These are phyloP conservation scores for Apiotrichum brassicae DNA, from an alignment of 1,284 basidiomycete species.

Conservation along the genomic window DNA sequence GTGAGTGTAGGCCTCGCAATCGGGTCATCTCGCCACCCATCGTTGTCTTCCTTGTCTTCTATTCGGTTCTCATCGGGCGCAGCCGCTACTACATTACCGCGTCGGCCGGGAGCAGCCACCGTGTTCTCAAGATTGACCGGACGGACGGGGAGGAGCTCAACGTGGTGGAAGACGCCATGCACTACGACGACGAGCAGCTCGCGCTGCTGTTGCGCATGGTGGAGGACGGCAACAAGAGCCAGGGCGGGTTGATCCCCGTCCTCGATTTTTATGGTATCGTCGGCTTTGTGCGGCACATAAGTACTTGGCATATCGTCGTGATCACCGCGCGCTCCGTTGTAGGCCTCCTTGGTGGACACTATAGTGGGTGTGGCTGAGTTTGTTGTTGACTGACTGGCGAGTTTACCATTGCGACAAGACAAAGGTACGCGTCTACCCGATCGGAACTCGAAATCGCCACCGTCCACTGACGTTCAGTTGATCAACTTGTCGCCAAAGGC, in stretches of 20 bases:
- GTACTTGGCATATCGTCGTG: slow-evolving; percentile 84
- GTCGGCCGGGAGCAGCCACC: slow-evolving; percentile 57
- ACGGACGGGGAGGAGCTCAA: slow-evolving; percentile 65
- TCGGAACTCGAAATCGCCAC: not conserved
- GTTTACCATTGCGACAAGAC: slow-evolving; percentile 95
- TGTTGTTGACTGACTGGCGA: slow-evolving; percentile 16
- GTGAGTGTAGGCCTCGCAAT: slow-evolving; percentile 16
- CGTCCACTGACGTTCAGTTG: too few relatives aligned
- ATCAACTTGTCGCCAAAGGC: slow-evolving; percentile 38
- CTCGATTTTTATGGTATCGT: slow-evolving; percentile 60
- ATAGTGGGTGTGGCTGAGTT: slow-evolving; percentile 46
- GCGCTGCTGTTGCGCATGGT: slow-evolving; percentile 86
- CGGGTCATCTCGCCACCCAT: not conserved
- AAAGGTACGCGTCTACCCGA: slow-evolving; percentile 53
- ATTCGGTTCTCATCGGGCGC: not conserved
- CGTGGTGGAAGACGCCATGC: slow-evolving; percentile 75
- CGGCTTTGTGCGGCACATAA: slow-evolving; percentile 83
- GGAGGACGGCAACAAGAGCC: slow-evolving; percentile 82
- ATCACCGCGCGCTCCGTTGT: slow-evolving; percentile 88
- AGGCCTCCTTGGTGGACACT: slow-evolving; percentile 90
- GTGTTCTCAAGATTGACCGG: slow-evolving; percentile 86
- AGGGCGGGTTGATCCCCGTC: slow-evolving; percentile 79
- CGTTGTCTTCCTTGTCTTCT: not conserved
- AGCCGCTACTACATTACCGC: slow-evolving; percentile 80
- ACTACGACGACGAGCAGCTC: slow-evolving; percentile 85